Evolutionary conservation across 2,329 filamentous ascomycete genomes (phyloP), one percentile per base, ranked within the genome.

Genomic region (Cladosporium phlei): DNA sequence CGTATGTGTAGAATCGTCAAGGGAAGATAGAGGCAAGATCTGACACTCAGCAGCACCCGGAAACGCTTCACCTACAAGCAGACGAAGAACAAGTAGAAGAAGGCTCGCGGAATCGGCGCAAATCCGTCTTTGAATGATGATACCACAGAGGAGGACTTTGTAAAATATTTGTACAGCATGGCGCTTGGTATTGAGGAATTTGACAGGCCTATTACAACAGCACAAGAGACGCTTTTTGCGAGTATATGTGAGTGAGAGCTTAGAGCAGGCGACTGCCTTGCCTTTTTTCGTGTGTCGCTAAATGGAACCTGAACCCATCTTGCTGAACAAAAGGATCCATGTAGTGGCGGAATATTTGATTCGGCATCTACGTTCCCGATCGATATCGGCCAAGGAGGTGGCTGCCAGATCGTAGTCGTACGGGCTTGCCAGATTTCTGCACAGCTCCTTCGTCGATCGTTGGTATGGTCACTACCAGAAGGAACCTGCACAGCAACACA

Each of bases 11-110:
- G 2, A 11, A 7, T 1, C 21, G n/a, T 8, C 14, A 20, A 24
- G 25, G 20, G 22, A 7, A 19, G 21, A 4, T 9, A 11, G 17
- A 8, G 12, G 21, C 4, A 20, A 3, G 35, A 16, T 27, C 46
- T 48, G 38, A 48, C 46, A 48, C 22, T 30, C 19, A 33, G 27
- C 57, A 86, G 82, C 51, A 86, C 83, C 45, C 73, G 83, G 57
- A 85, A 85, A 68, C 71, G 72, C 33, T 85, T 86, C 67, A 73
- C 71, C 21, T 86, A 85, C 64, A 85, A 83, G 69, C 73, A 77
- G 69, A 82, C 79, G 50, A 86, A 86, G 77, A 86, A 86, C 66
- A 84, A 77, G 68, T 83, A 73, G 56, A 55, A 21, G 24, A 35
- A 12, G 4, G 8, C 17, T 32, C 25, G 27, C 37, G 21, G 32